A percentile compares a stretch with the other conserved stretches of the same genome.
Conservation (phyloP, 345 rosid genomes). For the Gossypium bickii region DNA sequence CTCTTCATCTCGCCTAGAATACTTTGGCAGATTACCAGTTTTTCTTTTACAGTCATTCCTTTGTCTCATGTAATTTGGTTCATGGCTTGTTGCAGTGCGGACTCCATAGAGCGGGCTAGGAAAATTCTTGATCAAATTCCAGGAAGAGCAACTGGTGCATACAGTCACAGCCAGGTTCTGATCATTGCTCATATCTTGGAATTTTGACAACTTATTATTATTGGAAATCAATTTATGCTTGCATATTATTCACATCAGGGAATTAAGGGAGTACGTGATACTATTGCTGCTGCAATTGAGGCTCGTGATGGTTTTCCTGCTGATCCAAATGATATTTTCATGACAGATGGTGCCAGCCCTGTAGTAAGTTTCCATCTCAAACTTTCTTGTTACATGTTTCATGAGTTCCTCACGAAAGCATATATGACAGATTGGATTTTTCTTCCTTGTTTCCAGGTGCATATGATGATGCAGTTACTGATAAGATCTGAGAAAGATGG, state of each 20-base stretch:
- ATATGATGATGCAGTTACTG: slow-evolving; percentile 91
- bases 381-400: background rate
- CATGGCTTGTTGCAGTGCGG: slow-evolving; percentile 50
- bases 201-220: slow-evolving; percentile 1
- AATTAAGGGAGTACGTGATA: slow-evolving; percentile 82
- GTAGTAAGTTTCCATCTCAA: slow-evolving; percentile 43
- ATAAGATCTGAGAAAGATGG: slow-evolving; percentile 83
- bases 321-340: slow-evolving; percentile 81
- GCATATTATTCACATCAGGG: slow-evolving; percentile 44
- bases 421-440: background rate
- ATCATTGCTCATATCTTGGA: background rate
- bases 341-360: slow-evolving; percentile 99
- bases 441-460: slow-evolving; percentile 52
- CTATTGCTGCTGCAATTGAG: slow-evolving; percentile 89
- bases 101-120: slow-evolving; percentile 85
- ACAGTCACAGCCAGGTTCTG: slow-evolving; percentile 93
- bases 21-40: background rate
- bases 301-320: slow-evolving; percentile 93
- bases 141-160: slow-evolving; percentile 95
- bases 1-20: background rate
- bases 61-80: background rate
- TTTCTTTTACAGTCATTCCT: background rate
- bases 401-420: background rate
- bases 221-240: background rate
- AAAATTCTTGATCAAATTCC: slow-evolving; percentile 95